These are phyloP conservation scores for Leptographium galeiforme DNA, from an alignment of 2,329 filamentous ascomycete species.

Conservation along the genomic window DNA sequence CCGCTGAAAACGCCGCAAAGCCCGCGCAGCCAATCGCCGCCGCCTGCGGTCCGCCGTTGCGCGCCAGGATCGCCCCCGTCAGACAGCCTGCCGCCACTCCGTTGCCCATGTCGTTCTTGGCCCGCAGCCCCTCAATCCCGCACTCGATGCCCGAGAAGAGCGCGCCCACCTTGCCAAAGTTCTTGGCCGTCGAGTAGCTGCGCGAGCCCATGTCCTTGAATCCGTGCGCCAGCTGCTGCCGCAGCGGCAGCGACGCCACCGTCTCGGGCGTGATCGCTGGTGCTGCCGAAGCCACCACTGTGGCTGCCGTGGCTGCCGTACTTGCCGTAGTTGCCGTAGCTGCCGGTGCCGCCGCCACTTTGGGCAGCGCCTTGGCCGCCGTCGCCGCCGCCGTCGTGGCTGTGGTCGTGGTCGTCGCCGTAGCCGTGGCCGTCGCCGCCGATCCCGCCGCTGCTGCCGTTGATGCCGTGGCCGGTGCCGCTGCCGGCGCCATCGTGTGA, in stretches of 20 bases:
- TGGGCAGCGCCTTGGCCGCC: not conserved
- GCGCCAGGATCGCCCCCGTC: constrained; percentile 77
- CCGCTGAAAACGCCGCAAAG: constrained; percentile 84
- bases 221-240: constrained; percentile 70
- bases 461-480: constrained; percentile 6
- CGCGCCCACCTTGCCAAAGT: constrained; percentile 87
- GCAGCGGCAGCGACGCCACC: constrained; percentile 56
- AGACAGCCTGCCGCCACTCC: constrained; percentile 78
- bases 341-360: constrained; percentile 13
- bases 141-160: constrained; percentile 91
- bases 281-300: constrained; percentile 16
- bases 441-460: not conserved
- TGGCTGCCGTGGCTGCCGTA: constrained; percentile 4
- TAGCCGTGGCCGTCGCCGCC: not conserved
- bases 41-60: constrained; percentile 79
- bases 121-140: constrained; percentile 80
- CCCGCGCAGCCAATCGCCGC: constrained; percentile 78
- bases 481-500: constrained; percentile 25
- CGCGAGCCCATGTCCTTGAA: constrained; percentile 91
- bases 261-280: constrained; percentile 12
- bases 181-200: constrained; percentile 74
- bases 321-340: not conserved
- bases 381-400: constrained; percentile 13
- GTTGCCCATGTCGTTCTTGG: constrained; percentile 88
- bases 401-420: constrained; percentile 12